Conservation (phyloP, 306 rosid species). For the Vigna radiata region DNA sequence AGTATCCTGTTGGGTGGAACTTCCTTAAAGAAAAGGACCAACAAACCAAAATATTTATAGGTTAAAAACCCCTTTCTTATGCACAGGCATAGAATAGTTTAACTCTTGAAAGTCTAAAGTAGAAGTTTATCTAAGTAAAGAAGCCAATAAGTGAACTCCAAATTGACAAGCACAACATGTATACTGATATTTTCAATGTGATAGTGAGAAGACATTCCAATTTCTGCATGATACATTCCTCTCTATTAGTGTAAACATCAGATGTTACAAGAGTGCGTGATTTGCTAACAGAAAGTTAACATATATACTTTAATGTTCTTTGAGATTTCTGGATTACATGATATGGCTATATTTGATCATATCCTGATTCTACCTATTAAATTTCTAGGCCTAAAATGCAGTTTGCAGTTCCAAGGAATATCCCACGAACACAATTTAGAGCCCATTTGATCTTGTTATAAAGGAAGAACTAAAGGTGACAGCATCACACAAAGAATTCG, state of each 20-base stretch:
- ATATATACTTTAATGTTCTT: constrained; percentile 11
- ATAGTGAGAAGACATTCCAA: not conserved
- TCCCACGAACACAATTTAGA: constrained; percentile 5
- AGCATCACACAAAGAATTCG: constrained; percentile 42
- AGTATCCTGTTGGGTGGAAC: not conserved
- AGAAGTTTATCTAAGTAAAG: constrained; percentile 6
- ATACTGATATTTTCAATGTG: not conserved
- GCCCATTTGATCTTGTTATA: constrained; percentile 2
- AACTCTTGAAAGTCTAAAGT: not conserved
- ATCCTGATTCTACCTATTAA: constrained; percentile 22
- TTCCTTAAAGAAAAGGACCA: constrained; percentile 13
- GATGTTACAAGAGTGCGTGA: constrained; percentile 5
- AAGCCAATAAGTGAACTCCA: constrained; percentile 12
- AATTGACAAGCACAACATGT: not conserved
- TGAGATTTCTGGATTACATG: not conserved
- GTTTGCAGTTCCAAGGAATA: constrained; percentile 19
- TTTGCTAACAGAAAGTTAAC: not conserved
- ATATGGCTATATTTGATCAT: constrained; percentile 12
- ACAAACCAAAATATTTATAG: not conserved
- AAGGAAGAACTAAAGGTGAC: constrained; percentile 15
- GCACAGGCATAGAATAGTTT: constrained; percentile 24
- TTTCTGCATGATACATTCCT: constrained; percentile 1
- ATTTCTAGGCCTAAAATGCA: not conserved
- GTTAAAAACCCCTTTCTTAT: not conserved
- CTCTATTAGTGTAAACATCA: not conserved